Percentiles rank a stretch among this genome's conserved stretches.
Conservation (phyloP, 257 asterid species). For the Cynanchum wilfordii region DNA sequence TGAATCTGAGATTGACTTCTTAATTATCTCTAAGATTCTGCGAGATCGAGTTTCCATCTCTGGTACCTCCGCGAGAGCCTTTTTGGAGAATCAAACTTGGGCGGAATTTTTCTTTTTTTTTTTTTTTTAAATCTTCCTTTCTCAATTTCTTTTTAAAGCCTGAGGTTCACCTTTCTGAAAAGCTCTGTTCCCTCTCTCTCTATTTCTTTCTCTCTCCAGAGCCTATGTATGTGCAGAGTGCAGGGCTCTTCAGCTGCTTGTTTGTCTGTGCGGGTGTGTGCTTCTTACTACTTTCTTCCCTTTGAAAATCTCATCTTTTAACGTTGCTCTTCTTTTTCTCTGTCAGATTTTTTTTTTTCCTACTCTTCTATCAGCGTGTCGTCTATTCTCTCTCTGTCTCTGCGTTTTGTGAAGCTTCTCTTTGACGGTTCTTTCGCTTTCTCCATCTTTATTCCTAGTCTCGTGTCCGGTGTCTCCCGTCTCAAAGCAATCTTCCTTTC, state of each 20-base stretch:
- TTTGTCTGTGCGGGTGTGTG: not conserved
- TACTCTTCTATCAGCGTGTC: conserved; percentile 13
- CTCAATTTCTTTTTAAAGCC: not conserved
- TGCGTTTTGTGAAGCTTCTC: conserved; percentile 26
- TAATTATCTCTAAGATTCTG: not conserved
- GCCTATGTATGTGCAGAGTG: not conserved
- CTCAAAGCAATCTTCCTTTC: conserved; percentile 23
- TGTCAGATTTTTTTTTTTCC: conserved; percentile 33
- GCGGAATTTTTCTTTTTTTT: not conserved
- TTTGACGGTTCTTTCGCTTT: conserved; percentile 25
- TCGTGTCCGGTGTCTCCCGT: conserved; percentile 7
- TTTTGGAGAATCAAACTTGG: not conserved
- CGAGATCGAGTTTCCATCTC: conserved; percentile 2
- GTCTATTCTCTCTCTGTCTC: conserved; percentile 30
- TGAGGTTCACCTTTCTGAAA: not conserved
- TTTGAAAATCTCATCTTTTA: conserved; percentile 35
- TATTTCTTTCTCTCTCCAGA: not conserved
- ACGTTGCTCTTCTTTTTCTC: conserved; percentile 34
- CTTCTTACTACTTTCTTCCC: not conserved
- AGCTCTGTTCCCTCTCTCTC: not conserved
- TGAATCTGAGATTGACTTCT: conserved; percentile 1
- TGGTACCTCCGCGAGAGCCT: not conserved
- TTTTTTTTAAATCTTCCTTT: not conserved
- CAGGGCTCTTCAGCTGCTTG: not conserved
- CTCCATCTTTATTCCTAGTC: conserved; percentile 14